Evolutionary conservation across 805 yeast species (phyloP), one percentile per base, ranked within the genome.

Genomic region (Schwanniomyces occidentalis): DNA sequence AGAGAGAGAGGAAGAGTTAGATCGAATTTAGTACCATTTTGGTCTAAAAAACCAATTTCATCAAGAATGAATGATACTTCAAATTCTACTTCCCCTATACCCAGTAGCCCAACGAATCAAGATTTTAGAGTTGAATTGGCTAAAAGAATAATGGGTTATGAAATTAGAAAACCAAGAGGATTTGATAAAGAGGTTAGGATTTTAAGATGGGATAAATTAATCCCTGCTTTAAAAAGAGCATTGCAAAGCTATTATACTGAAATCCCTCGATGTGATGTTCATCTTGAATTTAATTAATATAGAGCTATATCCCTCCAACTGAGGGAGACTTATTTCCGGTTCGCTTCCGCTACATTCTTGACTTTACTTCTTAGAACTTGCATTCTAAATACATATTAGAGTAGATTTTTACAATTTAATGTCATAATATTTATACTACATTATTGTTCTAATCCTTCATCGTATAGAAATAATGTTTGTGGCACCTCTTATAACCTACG

Each of bases 171-270:
- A 46, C 86, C 85, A 17, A 64, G 85, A 46, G 84, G 84, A 1
- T 79, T 80, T 55, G 85, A 80, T 49, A 80, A 80, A 56, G 84
- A 78, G 46, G 83, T 80, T 23, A 58, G 85, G 29, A 78, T 80
- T 28, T 54, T 80, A 42, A 66, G 71, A 37, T 80, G 85, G 85
- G 76, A 71, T 32, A 76, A 71, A 41, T 61, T 80, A 35, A 70
- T 67, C 4, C 78, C 82, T 2, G 85, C 85, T 17, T 63, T 80
- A 39, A 69, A 63, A 51, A 69, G 85, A 51, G 86, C 85, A 6
- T 58, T 80, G 38, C 83, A 78, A 55, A 75, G 83, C 51, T 80
- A 80, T 50, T 80, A 78, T 48, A 76, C 76, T 9, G 81, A 76
- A 51, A 67, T 77, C 21, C 82, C 82, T 5, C 45, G 37, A 26